phyloP scores from a whole-genome alignment of 148 eudicot genomes.

The Dianthus caryophyllus region DNA sequence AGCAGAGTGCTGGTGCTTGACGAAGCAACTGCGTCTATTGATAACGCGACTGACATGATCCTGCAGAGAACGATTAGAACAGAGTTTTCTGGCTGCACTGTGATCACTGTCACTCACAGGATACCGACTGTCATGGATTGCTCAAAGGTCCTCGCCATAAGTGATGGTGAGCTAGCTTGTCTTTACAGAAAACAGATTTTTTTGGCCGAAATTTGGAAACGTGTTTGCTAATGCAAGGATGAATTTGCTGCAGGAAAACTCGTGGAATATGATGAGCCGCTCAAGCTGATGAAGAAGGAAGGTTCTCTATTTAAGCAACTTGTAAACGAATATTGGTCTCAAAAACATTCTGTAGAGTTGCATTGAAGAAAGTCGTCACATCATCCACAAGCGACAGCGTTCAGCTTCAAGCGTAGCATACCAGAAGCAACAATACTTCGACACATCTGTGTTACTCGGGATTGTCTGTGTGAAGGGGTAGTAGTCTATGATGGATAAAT shows the following conservation, averaged over 20 bases:
- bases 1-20: conserved; percentile 10
- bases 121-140: conserved; percentile 96
- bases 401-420: too few relatives aligned
- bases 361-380: not conserved
- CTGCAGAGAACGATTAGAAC: conserved; percentile 75
- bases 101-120: conserved; percentile 92
- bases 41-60: conserved; percentile 41
- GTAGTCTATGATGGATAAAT: too few relatives aligned
- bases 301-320: conserved; percentile 72
- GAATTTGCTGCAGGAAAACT: conserved; percentile 55
- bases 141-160: conserved; percentile 79
- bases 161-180: conserved; percentile 52
- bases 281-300: conserved; percentile 63
- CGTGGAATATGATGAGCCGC: conserved; percentile 81
- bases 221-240: not conserved
- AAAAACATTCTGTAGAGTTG: conserved; percentile 55
- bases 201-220: not conserved
- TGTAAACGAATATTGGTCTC: conserved; percentile 93
- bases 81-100: conserved; percentile 78
- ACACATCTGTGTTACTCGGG: too few relatives aligned
- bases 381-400: not conserved
- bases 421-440: too few relatives aligned
- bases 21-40: conserved; percentile 14
- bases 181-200: too few relatives aligned
- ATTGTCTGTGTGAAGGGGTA: not conserved